These are phyloP conservation scores for Phoma sp. DNA, from an alignment of 2,329 filamentous ascomycete species.

Conservation along the genomic window DNA sequence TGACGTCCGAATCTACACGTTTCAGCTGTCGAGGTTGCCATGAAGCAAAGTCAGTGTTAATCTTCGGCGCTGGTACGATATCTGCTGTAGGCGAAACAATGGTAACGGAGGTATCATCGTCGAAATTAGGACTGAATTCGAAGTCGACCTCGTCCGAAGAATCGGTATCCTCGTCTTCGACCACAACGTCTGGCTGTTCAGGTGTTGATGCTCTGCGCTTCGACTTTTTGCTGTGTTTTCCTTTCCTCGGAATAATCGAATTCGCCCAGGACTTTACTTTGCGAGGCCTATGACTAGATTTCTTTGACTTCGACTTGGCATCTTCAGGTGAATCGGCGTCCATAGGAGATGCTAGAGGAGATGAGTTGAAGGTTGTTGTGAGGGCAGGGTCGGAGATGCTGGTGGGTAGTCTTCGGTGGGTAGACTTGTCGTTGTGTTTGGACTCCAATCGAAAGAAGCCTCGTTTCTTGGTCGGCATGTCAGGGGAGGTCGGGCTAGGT, in stretches of 20 bases:
- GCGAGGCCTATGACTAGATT: conserved; percentile 63
- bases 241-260: conserved; percentile 70
- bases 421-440: conserved; percentile 49
- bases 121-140: conserved; percentile 51
- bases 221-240: conserved; percentile 59
- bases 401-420: conserved; percentile 33
- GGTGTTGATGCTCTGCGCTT: conserved; percentile 46
- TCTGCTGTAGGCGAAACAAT: conserved; percentile 48
- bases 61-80: conserved; percentile 30
- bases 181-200: conserved; percentile 36
- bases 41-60: conserved; percentile 46
- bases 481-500: conserved; percentile 27
- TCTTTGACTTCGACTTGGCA: conserved; percentile 56
- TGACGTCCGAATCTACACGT: conserved; percentile 62
- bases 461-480: conserved; percentile 40
- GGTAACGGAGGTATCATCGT: conserved; percentile 52
- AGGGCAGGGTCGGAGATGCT: conserved; percentile 48
- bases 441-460: conserved; percentile 61
- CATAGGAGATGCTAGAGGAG: conserved; percentile 35
- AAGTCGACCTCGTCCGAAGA: conserved; percentile 40
- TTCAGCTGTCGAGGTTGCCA: conserved; percentile 49
- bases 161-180: conserved; percentile 43
- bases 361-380: conserved; percentile 34
- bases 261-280: conserved; percentile 79
- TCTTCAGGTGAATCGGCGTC: conserved; percentile 44